Percentiles rank a stretch among this genome's conserved stretches.
Evolutionary conservation across 768 basidiomycete genomes (phyloP).

Genomic region (Fistulinella prunicolor): DNA sequence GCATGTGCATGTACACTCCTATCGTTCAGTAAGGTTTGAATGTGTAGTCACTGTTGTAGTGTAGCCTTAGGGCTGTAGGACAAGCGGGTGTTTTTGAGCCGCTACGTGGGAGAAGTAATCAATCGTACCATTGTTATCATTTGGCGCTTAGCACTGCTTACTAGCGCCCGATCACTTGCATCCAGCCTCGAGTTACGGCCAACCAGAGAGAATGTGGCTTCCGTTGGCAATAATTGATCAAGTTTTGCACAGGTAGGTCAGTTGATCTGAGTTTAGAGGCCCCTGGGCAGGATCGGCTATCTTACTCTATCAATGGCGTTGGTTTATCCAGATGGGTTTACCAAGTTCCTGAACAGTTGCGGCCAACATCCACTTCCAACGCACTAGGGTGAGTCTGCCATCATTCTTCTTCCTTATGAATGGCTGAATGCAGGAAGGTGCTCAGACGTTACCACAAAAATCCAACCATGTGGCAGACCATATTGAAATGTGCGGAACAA

Average conservation of each 20-base stretch:
- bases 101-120: slow-evolving; percentile 6
- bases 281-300: background rate
- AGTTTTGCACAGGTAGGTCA: slow-evolving; percentile 11
- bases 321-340: no score
- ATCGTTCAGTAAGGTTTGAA: slow-evolving; percentile 25
- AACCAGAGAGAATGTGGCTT: slow-evolving; percentile 7
- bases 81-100: slow-evolving; percentile 2
- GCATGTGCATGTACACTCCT: slow-evolving; percentile 28
- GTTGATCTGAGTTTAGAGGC: background rate
- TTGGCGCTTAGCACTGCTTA: no score
- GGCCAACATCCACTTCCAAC: no score
- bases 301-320: no score
- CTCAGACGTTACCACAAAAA: no score
- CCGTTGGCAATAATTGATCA: slow-evolving; percentile 1
- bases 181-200: background rate
- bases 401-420: no score
- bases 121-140: background rate
- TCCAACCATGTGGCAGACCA: slow-evolving; percentile 16
- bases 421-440: no score
- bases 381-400: no score
- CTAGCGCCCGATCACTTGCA: background rate
- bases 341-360: no score
- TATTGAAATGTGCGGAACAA: background rate
- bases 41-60: slow-evolving; percentile 27
- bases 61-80: slow-evolving; percentile 20